Percentiles rank a stretch among this genome's conserved stretches.
phyloP scores from a whole-genome alignment of 2,329 filamentous ascomycete genomes.

The Mycosphaerella arachidis region DNA sequence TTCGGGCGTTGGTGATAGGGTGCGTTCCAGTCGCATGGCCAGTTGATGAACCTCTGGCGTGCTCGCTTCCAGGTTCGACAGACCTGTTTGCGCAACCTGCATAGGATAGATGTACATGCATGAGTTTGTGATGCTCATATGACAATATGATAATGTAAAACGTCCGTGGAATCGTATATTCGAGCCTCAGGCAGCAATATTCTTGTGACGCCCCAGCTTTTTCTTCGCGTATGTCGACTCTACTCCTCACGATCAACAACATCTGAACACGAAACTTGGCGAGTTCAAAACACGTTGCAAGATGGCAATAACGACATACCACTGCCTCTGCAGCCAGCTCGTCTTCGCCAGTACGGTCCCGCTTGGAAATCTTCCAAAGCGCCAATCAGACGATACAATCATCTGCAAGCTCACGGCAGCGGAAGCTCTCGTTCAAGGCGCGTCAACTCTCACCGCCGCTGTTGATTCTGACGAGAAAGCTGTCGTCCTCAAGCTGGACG shows the following conservation, averaged over 20 bases:
- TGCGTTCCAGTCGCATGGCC: not conserved
- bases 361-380: constrained; percentile 50
- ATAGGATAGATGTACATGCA: not conserved
- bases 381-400: constrained; percentile 50
- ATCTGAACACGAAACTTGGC: not conserved
- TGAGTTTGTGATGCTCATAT: not conserved
- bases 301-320: constrained; percentile 43
- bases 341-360: constrained; percentile 56
- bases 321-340: constrained; percentile 64
- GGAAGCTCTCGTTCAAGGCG: constrained; percentile 16
- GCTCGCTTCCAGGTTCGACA: not conserved
- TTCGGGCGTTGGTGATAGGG: not conserved
- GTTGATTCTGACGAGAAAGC: constrained; percentile 12
- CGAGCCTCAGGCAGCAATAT: not conserved
- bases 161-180: not conserved
- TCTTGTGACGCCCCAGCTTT: not conserved
- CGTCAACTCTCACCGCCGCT: constrained; percentile 17
- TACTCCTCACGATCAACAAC: not conserved
- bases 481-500: constrained; percentile 33
- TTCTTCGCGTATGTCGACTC: not conserved
- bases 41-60: not conserved
- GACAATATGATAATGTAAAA: constrained; percentile 1
- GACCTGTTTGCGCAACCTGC: not conserved
- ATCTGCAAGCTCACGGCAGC: constrained; percentile 51
- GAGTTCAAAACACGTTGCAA: not conserved